These are phyloP conservation scores for Lithospermum erythrorhizon DNA, from an alignment of 257 asterid species.

Conservation along the genomic window DNA sequence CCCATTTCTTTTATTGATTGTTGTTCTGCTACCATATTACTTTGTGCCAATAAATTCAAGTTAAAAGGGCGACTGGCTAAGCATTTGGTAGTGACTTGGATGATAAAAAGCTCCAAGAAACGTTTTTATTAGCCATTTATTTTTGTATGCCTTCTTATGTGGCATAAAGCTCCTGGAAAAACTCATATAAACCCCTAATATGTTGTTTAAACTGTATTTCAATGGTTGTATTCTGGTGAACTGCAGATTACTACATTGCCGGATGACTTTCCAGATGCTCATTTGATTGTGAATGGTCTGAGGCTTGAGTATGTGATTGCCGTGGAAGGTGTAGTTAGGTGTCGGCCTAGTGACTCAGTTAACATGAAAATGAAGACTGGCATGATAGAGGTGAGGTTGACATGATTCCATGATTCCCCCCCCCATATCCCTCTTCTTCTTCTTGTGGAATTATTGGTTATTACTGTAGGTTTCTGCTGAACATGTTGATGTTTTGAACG, in stretches of 20 bases:
- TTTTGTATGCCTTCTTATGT: no score
- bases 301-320: conserved; percentile 86
- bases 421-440: background rate
- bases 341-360: conserved; percentile 65
- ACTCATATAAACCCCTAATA: no score
- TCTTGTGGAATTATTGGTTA: conserved; percentile 8
- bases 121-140: background rate
- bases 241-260: conserved; percentile 86
- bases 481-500: conserved; percentile 62
- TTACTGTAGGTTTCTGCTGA: conserved; percentile 71
- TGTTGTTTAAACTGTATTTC: background rate
- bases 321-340: conserved; percentile 79
- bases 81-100: no score
- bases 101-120: no score
- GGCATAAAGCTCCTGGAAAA: no score
- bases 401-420: no score
- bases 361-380: conserved; percentile 93
- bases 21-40: background rate
- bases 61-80: no score
- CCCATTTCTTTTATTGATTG: background rate
- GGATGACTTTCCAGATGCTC: conserved; percentile 85
- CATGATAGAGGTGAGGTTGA: conserved; percentile 53
- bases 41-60: no score
- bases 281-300: conserved; percentile 62
- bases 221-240: background rate